These are phyloP conservation scores for Pulveroboletus frians DNA, from an alignment of 768 basidiomycete species.

Conservation along the genomic window DNA sequence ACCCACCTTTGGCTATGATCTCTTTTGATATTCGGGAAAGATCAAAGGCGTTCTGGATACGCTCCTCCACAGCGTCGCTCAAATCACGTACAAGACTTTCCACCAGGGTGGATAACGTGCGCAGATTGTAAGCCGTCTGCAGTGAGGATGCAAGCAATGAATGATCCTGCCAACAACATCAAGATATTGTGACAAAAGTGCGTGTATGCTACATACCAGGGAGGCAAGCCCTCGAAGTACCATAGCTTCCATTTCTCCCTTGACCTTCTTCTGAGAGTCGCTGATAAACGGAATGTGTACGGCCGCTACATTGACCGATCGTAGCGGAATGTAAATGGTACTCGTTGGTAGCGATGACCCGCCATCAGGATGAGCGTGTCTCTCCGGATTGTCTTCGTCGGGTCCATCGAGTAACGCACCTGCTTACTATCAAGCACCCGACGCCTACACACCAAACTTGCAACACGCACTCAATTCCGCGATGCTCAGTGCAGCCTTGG, in stretches of 20 bases:
- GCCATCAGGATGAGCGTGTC: neutral
- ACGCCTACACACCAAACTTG: neutral
- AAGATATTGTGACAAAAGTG: neutral
- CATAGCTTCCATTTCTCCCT: slow-evolving; percentile 88
- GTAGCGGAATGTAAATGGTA: slow-evolving; percentile 48
- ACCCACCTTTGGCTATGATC: slow-evolving; percentile 67
- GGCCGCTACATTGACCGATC: slow-evolving; percentile 68
- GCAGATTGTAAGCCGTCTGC: slow-evolving; percentile 93
- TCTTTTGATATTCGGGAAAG: slow-evolving; percentile 82
- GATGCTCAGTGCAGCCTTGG: slow-evolving; percentile 91
- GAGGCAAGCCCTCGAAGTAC: slow-evolving; percentile 73
- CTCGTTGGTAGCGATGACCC: slow-evolving; percentile 14
- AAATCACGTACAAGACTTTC: slow-evolving; percentile 73
- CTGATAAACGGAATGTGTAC: slow-evolving; percentile 69
- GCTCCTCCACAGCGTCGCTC: slow-evolving; percentile 74
- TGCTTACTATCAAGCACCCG: slow-evolving; percentile 20
- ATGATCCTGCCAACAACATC: slow-evolving; percentile 59
- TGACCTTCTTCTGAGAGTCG: slow-evolving; percentile 63
- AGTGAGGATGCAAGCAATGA: slow-evolving; percentile 87
- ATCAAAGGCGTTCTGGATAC: slow-evolving; percentile 83
- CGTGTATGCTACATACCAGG: slow-evolving; percentile 46
- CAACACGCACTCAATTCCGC: slow-evolving; percentile 76
- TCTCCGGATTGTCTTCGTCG: slow-evolving; percentile 7
- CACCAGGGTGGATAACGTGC: slow-evolving; percentile 78
- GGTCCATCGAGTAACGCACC: slow-evolving; percentile 50